These are phyloP conservation scores for Botryotinia narcissicola DNA, from an alignment of 2,329 filamentous ascomycete genomes.

Conservation along the genomic window DNA sequence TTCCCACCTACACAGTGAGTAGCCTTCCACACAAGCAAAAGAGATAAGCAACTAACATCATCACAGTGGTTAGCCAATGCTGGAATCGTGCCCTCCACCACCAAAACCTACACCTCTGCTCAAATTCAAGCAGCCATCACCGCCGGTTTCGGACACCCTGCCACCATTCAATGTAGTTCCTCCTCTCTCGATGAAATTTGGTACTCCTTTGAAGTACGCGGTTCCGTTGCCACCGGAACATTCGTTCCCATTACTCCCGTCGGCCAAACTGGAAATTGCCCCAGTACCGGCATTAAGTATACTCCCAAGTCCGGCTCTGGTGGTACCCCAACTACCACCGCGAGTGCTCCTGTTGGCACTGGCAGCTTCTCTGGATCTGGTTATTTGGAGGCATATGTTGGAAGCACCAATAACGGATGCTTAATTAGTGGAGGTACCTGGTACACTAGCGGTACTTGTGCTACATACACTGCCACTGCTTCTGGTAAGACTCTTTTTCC, in stretches of 20 bases:
- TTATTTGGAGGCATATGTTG: conserved; percentile 54
- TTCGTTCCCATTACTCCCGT: conserved; percentile 43
- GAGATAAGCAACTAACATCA: not conserved
- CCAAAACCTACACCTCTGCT: conserved; percentile 44
- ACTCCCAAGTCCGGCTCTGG: conserved; percentile 47
- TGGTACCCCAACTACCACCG: conserved; percentile 30
- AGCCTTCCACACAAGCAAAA: not conserved
- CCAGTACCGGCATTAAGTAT: conserved; percentile 52
- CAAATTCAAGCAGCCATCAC: conserved; percentile 46
- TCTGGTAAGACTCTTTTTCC: conserved; percentile 44
- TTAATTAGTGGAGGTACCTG: conserved; percentile 65
- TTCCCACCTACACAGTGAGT: conserved; percentile 60
- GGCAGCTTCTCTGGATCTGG: conserved; percentile 52
- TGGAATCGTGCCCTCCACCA: conserved; percentile 53
- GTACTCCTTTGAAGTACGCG: conserved; percentile 54
- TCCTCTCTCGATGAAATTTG: conserved; percentile 51
- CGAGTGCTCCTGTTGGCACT: conserved; percentile 35
- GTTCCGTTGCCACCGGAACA: conserved; percentile 49
- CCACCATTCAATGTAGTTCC: conserved; percentile 46
- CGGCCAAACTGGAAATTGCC: conserved; percentile 46
- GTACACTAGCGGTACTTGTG: conserved; percentile 67
- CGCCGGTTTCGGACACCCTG: conserved; percentile 45
- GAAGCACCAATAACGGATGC: conserved; percentile 56
- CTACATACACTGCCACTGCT: conserved; percentile 57
- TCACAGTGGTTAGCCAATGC: conserved; percentile 55